phyloP scores from a whole-genome alignment of 345 rosid genomes.

The Aurinia saxatilis region DNA sequence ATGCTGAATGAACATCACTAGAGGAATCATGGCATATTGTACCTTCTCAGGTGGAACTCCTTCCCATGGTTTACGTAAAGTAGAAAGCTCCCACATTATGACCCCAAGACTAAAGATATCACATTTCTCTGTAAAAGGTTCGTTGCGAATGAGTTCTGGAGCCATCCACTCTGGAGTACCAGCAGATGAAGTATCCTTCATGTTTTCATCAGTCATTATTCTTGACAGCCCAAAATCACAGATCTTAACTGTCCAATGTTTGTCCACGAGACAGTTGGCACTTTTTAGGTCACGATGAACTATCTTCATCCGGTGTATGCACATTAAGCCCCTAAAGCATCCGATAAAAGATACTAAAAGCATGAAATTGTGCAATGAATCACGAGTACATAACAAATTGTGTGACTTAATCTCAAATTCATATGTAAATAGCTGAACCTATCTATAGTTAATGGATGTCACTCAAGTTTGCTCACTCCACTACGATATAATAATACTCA shows the following conservation, averaged over 20 bases:
- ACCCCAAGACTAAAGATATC: conserved; percentile 99
- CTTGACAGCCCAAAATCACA: conserved; percentile 99
- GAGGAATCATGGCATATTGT: conserved; percentile 9
- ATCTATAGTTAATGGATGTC: background rate
- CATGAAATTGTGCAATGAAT: background rate
- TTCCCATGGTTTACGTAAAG: conserved; percentile 94
- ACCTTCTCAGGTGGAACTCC: conserved; percentile 96
- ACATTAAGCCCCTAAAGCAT: conserved; percentile 85
- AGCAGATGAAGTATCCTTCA: conserved; percentile 83
- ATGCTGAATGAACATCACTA: background rate
- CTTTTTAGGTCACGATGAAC: conserved; percentile 84
- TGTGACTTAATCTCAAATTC: background rate
- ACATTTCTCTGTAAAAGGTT: conserved; percentile 88
- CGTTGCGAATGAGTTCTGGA: conserved; percentile 89
- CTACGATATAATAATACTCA: background rate
- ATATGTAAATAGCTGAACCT: background rate
- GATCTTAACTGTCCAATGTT: conserved; percentile 89
- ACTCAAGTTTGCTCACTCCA: conserved; percentile 3
- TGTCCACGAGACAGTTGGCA: conserved; percentile 92
- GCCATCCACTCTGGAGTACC: conserved; percentile 99
- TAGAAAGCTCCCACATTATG: conserved; percentile 97
- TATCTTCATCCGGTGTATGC: conserved; percentile 95
- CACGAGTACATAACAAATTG: background rate
- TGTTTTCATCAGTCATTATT: conserved; percentile 57
- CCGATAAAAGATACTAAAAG: background rate